Base-by-base conservation (phyloP, 345 rosid species). In the Pugionium dolabratum region DNA sequence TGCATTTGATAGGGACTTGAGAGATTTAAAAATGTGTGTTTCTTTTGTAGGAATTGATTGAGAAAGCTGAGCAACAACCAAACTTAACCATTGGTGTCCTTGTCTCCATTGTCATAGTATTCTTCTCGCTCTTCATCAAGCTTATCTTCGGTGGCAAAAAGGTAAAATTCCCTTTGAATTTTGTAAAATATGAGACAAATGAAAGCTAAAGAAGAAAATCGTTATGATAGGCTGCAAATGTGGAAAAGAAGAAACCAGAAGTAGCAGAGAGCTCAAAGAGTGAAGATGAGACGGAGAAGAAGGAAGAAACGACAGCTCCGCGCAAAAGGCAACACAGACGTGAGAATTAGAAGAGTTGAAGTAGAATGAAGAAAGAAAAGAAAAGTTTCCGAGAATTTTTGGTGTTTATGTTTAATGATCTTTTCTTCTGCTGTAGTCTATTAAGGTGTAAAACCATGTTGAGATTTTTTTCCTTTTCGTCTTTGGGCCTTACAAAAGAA, bases 131-230 rank as follows among this genome's bases (percentile, higher is more conserved):
- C 42, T 64, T 87, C 37, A 2, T 79, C 52, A 87, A 73, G 80
- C 54, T 85, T n/a, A n/a, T 83, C 54, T 84, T 87, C 18, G 90
- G 97, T 34, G 97, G 95, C 36, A 89, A 86, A 82, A 89, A 86
- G 83, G 80, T 73, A 72, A 18, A 28, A 51, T 1, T 11, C 56
- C 7, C 6, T 8, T 4, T 6, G 10, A 33, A 36, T 1, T 28
- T 9, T 29, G 25, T 33, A 3, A 40, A 6, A 31, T 50, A 50
- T 11, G 31, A 1, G 37, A 2, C 37, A 3, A 39, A 40, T 54
- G 62, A 42, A 36, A 66, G n/a, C 31, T 52, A 54, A 57, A 43
- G 35, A 58, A 37, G 0, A 59, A 51, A 37, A 73, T 66, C 63
- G 67, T 18, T 45, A 11, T 2, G 4, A 48, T n/a, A 68, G 74